These are phyloP conservation scores for Colletotrichum lindemuthianum DNA, from an alignment of 2,329 filamentous ascomycete genomes.

Conservation along the genomic window DNA sequence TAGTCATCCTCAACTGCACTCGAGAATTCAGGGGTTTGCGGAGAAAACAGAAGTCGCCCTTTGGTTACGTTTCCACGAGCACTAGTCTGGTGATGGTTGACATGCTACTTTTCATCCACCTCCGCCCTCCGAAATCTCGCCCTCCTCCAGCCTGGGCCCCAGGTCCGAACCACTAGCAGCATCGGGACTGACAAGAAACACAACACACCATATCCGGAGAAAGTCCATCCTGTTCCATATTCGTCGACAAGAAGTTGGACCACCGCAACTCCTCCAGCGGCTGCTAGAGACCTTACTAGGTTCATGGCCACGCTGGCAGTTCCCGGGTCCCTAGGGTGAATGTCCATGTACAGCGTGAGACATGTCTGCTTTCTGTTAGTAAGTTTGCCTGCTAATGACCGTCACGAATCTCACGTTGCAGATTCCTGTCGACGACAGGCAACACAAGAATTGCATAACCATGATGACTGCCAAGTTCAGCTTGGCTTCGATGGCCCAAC, in stretches of 20 bases:
- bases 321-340: slow-evolving; percentile 3
- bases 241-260: slow-evolving; percentile 1
- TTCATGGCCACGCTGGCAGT: slow-evolving; percentile 7
- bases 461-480: neutral
- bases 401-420: neutral
- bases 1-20: too few relatives aligned
- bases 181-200: slow-evolving; percentile 9
- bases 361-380: slow-evolving; percentile 2
- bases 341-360: slow-evolving; percentile 9
- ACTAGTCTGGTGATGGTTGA: too few relatives aligned
- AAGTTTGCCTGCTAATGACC: neutral
- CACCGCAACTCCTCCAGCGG: slow-evolving; percentile 5
- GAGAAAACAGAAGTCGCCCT: too few relatives aligned
- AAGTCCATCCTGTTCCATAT: slow-evolving; percentile 7
- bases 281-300: neutral
- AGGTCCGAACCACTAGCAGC: neutral
- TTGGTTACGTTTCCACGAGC: too few relatives aligned
- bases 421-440: slow-evolving; percentile 8
- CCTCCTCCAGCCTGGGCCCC: neutral
- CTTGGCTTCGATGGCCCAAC: slow-evolving; percentile 6
- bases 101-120: neutral
- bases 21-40: too few relatives aligned
- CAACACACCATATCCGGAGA: neutral
- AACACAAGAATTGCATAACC: slow-evolving; percentile 10
- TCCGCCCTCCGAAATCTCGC: neutral